Conservation (phyloP, 768 basidiomycete species). For the Rhizopogon vinicolor region DNA sequence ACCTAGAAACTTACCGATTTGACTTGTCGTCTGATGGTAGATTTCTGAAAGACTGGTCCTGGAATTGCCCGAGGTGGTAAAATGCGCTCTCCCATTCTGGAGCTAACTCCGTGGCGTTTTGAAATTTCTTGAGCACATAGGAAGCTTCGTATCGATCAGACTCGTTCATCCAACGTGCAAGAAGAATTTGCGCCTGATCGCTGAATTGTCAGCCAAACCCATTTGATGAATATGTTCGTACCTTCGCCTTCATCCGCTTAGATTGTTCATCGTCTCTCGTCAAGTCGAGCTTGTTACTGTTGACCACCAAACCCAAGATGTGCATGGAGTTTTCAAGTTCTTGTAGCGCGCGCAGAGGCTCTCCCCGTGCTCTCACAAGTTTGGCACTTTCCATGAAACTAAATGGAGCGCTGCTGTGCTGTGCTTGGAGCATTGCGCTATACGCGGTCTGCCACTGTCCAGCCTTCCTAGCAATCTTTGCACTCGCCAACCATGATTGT, state of each 20-base stretch:
- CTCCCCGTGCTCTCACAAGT: slow-evolving; percentile 72
- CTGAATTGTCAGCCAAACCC: not conserved
- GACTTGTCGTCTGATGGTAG: slow-evolving; percentile 50
- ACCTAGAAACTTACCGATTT: slow-evolving; percentile 33
- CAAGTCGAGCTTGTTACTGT: slow-evolving; percentile 47
- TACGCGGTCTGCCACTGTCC: slow-evolving; percentile 97
- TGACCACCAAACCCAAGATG: slow-evolving; percentile 38
- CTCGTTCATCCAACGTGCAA: slow-evolving; percentile 91
- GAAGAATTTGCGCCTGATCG: slow-evolving; percentile 66
- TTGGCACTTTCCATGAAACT: slow-evolving; percentile 91
- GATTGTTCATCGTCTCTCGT: slow-evolving; percentile 47
- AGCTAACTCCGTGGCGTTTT: slow-evolving; percentile 43
- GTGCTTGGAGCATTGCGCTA: slow-evolving; percentile 89
- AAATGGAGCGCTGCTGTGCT: slow-evolving; percentile 64
- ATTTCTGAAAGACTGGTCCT: slow-evolving; percentile 70
- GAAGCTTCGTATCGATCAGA: slow-evolving; percentile 73
- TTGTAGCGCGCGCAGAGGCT: slow-evolving; percentile 79
- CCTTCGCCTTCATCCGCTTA: slow-evolving; percentile 69
- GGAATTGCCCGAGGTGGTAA: slow-evolving; percentile 85
- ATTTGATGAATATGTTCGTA: slow-evolving; percentile 17
- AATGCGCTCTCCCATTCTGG: slow-evolving; percentile 76
- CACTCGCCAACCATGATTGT: slow-evolving; percentile 83
- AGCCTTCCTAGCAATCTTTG: slow-evolving; percentile 95
- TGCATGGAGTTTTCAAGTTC: slow-evolving; percentile 78
- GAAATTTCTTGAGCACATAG: slow-evolving; percentile 56